phyloP scores from a whole-genome alignment of 2,329 filamentous ascomycete genomes.

The Cercospora canescens region DNA sequence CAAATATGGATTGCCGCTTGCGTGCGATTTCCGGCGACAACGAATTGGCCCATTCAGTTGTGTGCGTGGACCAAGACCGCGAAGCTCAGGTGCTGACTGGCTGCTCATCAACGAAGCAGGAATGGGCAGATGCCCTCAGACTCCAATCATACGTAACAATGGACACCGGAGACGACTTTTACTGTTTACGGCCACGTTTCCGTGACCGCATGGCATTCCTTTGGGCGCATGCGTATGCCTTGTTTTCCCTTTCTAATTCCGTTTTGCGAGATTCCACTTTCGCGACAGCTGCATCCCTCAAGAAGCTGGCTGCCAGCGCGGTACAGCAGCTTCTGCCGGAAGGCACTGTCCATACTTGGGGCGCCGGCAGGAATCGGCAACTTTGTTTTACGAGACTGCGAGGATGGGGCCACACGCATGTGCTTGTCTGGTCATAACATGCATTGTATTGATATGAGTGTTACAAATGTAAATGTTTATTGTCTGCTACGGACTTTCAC shows the following conservation, averaged over 20 bases:
- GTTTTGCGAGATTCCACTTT: neutral
- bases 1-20: too few relatives aligned
- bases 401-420: neutral
- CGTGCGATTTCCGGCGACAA: too few relatives aligned
- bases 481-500: neutral
- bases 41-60: neutral
- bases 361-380: neutral
- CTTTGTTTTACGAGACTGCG: neutral
- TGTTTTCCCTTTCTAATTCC: neutral
- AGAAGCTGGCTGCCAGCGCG: conserved; percentile 15
- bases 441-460: neutral
- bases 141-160: neutral
- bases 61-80: neutral
- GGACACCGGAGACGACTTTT: neutral
- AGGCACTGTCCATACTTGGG: neutral
- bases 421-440: neutral
- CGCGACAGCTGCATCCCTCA: neutral
- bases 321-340: conserved; percentile 8
- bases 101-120: neutral
- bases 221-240: neutral
- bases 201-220: neutral
- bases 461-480: neutral
- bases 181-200: neutral
- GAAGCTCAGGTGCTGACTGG: neutral
- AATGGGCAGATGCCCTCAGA: neutral